Percentiles rank a stretch among this genome's conserved stretches.
Conservation (phyloP, 495 filamentous ascomycete genomes). For the Tuber indicum region DNA sequence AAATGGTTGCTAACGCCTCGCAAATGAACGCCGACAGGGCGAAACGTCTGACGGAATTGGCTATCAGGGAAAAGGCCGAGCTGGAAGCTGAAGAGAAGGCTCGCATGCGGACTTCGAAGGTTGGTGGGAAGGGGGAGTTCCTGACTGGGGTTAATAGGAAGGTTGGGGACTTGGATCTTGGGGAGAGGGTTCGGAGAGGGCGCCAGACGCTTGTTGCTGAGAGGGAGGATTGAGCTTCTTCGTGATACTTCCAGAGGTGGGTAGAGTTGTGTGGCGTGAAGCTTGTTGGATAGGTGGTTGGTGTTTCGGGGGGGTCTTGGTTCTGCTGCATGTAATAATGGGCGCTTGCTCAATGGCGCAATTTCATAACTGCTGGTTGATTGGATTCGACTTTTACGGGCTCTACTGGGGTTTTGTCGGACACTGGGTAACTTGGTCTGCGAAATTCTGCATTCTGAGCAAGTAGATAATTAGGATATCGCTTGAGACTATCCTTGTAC, state of each 20-base stretch:
- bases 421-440: not conserved
- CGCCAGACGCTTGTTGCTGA: constrained; percentile 44
- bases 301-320: not conserved
- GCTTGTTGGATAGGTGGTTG: not conserved
- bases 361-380: not conserved
- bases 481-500: not conserved
- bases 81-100: constrained; percentile 58
- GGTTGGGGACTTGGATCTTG: constrained; percentile 54
- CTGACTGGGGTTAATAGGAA: constrained; percentile 54
- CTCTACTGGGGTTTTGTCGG: not conserved
- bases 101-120: constrained; percentile 53
- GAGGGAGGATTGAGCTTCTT: constrained; percentile 11
- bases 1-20: constrained; percentile 78
- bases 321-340: not conserved
- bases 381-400: not conserved
- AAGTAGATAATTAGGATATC: not conserved
- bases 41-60: constrained; percentile 61
- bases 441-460: not conserved
- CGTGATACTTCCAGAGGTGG: not conserved
- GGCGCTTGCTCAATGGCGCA: not conserved
- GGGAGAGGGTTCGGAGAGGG: constrained; percentile 53
- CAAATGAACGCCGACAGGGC: constrained; percentile 69
- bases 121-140: constrained; percentile 59
- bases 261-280: not conserved
- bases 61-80: constrained; percentile 57